Base-by-base conservation (phyloP, 257 asterid genomes). In the Penstemon eatonii region DNA sequence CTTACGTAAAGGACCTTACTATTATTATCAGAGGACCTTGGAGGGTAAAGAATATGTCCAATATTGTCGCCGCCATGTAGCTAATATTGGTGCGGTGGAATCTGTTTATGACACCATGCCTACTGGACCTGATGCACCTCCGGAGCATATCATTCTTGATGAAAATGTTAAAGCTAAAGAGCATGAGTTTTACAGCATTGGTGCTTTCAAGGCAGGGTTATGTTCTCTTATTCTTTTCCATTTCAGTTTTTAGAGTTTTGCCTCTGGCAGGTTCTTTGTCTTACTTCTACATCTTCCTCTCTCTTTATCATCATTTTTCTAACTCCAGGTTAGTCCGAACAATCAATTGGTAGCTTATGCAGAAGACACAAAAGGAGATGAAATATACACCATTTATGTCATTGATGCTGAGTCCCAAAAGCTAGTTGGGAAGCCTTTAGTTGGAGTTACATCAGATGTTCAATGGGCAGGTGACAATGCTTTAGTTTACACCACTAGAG, bases 331-430 rank as follows among this genome's bases (percentile, higher is more conserved):
- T 68, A 92, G 93, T 81, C 94, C 94, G 13, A 88, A 87, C 80
- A 76, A 86, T 77, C 84, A 86, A 76, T 66, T 90, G 76, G 86
- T 92, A 18, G 97, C 98, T 66, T 92, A 90, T 78, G 94, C 98
- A 47, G 96, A 92, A 76, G 98, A 92, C 60, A 88, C 90, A 37
- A 88, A 86, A 76, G 98, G 98, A 71, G 92, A 90, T 80, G 98
- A 93, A 72, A 90, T 85, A 50, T 93, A 85, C 79, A 84, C 92
- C 45, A 83, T 90, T 75, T 73, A 90, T 76, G 78, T 88, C 58
- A 86, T 93, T 65, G 96, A 93, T 82, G 86, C 87, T 15, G 97
- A 88, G 81, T 83, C 98, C 66, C 85, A 55, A 71, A 64, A 79
- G 59, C 90, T 79, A 73, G 85, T 85, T 67, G 97, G 85, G 56